Evolutionary conservation across 2,329 filamentous ascomycete species (phyloP), one percentile per base, ranked within the genome.

Genomic region (Alternaria panax): DNA sequence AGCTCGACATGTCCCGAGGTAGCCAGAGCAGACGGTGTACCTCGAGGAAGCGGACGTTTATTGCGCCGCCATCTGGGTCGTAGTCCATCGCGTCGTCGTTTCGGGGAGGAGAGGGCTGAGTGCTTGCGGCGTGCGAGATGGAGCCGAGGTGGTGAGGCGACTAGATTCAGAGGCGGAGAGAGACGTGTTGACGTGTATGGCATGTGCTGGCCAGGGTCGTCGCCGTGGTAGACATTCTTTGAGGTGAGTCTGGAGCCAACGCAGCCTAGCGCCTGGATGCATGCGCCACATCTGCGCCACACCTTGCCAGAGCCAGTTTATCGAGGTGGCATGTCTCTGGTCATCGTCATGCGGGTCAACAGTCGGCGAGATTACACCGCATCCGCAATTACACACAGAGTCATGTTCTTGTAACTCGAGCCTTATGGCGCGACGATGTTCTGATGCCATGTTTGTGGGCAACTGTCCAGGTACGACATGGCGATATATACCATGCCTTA

Each of bases 61-160:
- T 75, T 57, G 67, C 68, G 64, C 81, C 83, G 64, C 75, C 70
- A 67, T 82, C 80, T 65, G 80, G 79, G 69, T 83, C 81, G 75
- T 82, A 84, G 59, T 84, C 82, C 83, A 85, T 85, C 62, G 64
- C 78, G 70, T 64, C 56, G 46, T 41, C 56, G 47, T 48, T 34
- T 52, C 48, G 40, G 54, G 34, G 56, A 47, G 54, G 50, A 51
- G 56, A 53, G 47, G 59, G 65, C 59, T 66, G 54, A 59, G 59
- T 47, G 51, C 36, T 22, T 56, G 46, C 40, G 34, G 34, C 30
- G 34, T 32, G 32, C 47, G 53, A 41, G 60, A 48, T 51, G 51
- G 51, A 63, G 62, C 56, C 55, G 57, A 57, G 60, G 54, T 59
- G 30, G 51, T 25, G 32, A 64, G 62, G 66, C 69, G 71, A 68